These are phyloP conservation scores for Gnomoniopsis smithogilvyi DNA, from an alignment of 2,329 filamentous ascomycete genomes.

Conservation along the genomic window DNA sequence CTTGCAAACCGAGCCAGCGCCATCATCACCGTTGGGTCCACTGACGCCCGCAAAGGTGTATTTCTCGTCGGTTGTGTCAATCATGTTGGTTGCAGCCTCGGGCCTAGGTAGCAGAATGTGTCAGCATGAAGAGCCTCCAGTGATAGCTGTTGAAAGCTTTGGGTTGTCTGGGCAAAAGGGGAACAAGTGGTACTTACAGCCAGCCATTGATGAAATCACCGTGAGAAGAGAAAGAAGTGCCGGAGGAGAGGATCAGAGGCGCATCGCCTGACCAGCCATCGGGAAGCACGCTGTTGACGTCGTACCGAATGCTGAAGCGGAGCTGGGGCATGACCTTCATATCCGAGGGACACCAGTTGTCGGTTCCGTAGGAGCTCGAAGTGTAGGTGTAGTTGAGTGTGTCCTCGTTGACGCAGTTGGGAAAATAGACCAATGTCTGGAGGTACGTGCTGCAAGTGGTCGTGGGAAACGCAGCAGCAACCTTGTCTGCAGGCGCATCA, in stretches of 20 bases:
- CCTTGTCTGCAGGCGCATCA: constrained; percentile 1
- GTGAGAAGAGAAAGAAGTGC: constrained; percentile 36
- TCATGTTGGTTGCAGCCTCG: constrained; percentile 38
- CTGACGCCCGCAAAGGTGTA: constrained; percentile 26
- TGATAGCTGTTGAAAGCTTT: too few relatives aligned
- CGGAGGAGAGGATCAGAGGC: constrained; percentile 33
- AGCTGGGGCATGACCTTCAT: constrained; percentile 45
- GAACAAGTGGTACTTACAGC: neutral
- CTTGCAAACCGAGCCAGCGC: constrained; percentile 27
- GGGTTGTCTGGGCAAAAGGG: neutral
- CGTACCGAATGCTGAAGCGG: constrained; percentile 45
- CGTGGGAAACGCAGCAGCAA: constrained; percentile 28
- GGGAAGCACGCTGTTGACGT: constrained; percentile 38
- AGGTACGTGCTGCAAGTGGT: constrained; percentile 33
- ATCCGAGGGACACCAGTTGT: constrained; percentile 37
- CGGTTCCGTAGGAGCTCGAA: constrained; percentile 24
- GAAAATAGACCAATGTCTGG: constrained; percentile 35
- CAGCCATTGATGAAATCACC: constrained; percentile 34
- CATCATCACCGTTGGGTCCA: constrained; percentile 31
- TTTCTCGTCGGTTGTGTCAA: constrained; percentile 24
- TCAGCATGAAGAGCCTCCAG: neutral
- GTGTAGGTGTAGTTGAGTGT: constrained; percentile 27
- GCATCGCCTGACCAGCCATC: constrained; percentile 41
- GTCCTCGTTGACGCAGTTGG: constrained; percentile 27
- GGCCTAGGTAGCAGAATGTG: constrained; percentile 1